phyloP scores from a whole-genome alignment of 768 basidiomycete species.

The Fomitopsis pulvina region DNA sequence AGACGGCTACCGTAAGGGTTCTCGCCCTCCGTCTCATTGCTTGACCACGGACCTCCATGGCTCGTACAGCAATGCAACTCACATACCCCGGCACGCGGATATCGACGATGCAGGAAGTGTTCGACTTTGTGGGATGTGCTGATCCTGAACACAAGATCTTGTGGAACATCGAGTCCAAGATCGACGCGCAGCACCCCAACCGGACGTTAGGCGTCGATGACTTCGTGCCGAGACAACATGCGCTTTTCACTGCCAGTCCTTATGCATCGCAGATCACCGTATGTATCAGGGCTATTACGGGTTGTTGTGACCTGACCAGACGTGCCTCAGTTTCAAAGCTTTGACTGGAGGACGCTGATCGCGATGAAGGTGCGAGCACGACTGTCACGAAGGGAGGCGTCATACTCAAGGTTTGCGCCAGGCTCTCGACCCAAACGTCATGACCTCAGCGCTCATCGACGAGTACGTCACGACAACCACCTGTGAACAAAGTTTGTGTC shows the following conservation, averaged over 20 bases:
- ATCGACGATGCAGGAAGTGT: conserved; percentile 67
- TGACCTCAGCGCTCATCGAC: conserved; percentile 60
- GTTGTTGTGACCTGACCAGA: no score
- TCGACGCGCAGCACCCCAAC: conserved; percentile 47
- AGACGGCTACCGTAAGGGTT: conserved; percentile 46
- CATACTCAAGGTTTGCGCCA: conserved; percentile 6
- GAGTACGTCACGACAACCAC: conserved; percentile 36
- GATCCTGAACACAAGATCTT: conserved; percentile 54
- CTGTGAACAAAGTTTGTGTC: neutral
- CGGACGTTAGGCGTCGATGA: conserved; percentile 47
- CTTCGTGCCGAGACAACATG: conserved; percentile 59
- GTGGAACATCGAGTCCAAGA: conserved; percentile 80
- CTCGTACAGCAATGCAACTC: conserved; percentile 47
- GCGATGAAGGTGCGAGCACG: conserved; percentile 53
- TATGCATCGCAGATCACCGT: conserved; percentile 63
- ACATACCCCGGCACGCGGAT: conserved; percentile 65
- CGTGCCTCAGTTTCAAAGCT: conserved; percentile 60
- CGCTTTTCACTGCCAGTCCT: conserved; percentile 49
- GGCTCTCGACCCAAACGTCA: conserved; percentile 49
- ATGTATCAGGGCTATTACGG: conserved; percentile 15
- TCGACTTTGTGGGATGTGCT: conserved; percentile 68
- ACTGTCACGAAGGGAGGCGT: neutral
- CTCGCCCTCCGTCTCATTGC: conserved; percentile 1
- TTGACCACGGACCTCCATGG: neutral
- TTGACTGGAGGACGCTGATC: conserved; percentile 74